Percentiles rank a stretch among this genome's conserved stretches.
Evolutionary conservation across 2,329 filamentous ascomycete genomes (phyloP).

Genomic region (Xylaria sp.): DNA sequence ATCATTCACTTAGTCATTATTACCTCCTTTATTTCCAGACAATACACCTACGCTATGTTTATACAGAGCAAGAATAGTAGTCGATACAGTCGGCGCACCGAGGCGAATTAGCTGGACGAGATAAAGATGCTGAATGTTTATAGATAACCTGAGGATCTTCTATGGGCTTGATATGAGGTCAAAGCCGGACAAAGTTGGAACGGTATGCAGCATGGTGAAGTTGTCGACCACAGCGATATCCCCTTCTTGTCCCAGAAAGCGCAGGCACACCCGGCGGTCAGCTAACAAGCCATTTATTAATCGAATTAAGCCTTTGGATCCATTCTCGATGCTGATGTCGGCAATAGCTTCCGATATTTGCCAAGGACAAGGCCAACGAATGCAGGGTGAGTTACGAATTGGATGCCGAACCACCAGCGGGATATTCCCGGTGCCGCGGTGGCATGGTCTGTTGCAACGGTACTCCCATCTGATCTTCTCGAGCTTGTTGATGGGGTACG

Average conservation of each 20-base stretch:
- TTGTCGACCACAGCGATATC: constrained; percentile 21
- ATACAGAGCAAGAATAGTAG: too few relatives aligned
- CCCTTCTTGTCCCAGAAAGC: constrained; percentile 15
- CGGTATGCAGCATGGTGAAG: constrained; percentile 13
- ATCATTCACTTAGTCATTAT: too few relatives aligned
- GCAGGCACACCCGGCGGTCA: constrained; percentile 25
- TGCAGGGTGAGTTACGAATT: constrained; percentile 15
- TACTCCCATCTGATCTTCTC: constrained; percentile 24
- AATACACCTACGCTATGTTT: too few relatives aligned
- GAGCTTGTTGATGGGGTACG: constrained; percentile 21
- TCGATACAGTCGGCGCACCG: too few relatives aligned
- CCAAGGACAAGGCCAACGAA: constrained; percentile 24
- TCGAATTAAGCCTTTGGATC: constrained; percentile 15
- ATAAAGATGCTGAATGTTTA: too few relatives aligned
- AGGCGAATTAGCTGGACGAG: too few relatives aligned
- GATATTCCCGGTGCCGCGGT: constrained; percentile 5
- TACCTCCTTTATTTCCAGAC: too few relatives aligned
- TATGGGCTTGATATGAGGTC: background rate
- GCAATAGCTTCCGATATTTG: background rate
- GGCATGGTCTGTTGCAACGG: background rate
- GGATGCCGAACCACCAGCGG: constrained; percentile 23
- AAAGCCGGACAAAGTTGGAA: background rate
- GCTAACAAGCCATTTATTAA: constrained; percentile 17
- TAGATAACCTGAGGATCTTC: constrained; percentile 7
- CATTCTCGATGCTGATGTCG: constrained; percentile 21